phyloP scores from a whole-genome alignment of 129 eudicot species.

The Chrysanthemum seticuspe region DNA sequence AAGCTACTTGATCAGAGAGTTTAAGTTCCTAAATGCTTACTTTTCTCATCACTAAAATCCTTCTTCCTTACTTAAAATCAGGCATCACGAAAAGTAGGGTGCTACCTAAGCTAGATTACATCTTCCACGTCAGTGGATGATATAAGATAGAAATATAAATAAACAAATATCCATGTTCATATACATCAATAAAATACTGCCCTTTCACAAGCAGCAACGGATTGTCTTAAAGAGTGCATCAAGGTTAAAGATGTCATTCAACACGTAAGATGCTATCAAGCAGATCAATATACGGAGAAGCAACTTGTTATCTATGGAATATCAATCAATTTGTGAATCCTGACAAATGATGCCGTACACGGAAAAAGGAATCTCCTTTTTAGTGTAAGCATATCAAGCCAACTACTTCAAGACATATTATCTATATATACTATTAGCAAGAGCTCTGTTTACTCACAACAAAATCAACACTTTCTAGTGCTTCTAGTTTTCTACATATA shows the following conservation, averaged over 20 bases:
- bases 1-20: conserved; percentile 18
- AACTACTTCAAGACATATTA: conserved; percentile 1
- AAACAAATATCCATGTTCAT: conserved; percentile 11
- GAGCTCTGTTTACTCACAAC: conserved; percentile 29
- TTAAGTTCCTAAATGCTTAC: conserved; percentile 8
- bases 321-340: conserved; percentile 15
- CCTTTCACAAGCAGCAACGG: conserved; percentile 20
- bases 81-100: conserved; percentile 3
- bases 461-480: conserved; percentile 5
- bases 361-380: conserved; percentile 20
- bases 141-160: conserved; percentile 19
- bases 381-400: conserved; percentile 19
- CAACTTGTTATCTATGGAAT: conserved; percentile 30
- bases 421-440: conserved; percentile 36
- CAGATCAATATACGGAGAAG: conserved; percentile 29
- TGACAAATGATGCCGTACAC: conserved; percentile 7
- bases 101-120: conserved; percentile 20
- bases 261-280: conserved; percentile 17
- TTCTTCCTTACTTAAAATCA: conserved; percentile 23
- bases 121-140: conserved; percentile 34
- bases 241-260: conserved; percentile 32
- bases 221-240: conserved; percentile 12
- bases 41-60: conserved; percentile 14
- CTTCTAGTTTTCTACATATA: neutral
- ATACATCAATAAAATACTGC: conserved; percentile 22